Percentiles rank a stretch among this genome's conserved stretches.
Conservation (phyloP, 495 filamentous ascomycete genomes). For the Penicillium cataractarum region DNA sequence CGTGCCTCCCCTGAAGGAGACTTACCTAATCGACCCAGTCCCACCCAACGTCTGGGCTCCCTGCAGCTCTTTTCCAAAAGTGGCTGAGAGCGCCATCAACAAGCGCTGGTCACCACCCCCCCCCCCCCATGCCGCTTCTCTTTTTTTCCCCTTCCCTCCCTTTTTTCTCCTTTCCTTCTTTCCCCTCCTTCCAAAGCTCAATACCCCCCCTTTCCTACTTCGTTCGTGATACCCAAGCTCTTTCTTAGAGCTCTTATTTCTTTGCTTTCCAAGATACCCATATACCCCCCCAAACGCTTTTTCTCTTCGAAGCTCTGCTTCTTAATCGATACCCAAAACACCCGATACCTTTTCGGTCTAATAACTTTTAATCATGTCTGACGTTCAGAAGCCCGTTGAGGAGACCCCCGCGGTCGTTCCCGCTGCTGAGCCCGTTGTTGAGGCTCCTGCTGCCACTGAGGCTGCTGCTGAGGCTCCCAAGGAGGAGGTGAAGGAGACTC, state of each 20-base stretch:
- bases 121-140: constrained; percentile 32
- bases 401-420: constrained; percentile 48
- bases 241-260: constrained; percentile 45
- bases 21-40: constrained; percentile 20
- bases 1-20: constrained; percentile 1
- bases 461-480: constrained; percentile 40
- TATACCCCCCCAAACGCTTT: constrained; percentile 37
- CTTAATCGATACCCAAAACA: constrained; percentile 40
- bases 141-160: constrained; percentile 36
- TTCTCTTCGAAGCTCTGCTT: constrained; percentile 36
- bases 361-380: constrained; percentile 53
- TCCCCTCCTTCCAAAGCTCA: constrained; percentile 29
- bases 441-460: constrained; percentile 41
- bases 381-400: constrained; percentile 53
- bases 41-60: constrained; percentile 37
- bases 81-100: constrained; percentile 32
- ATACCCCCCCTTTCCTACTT: constrained; percentile 36
- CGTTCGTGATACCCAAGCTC: constrained; percentile 54
- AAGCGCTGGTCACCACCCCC: constrained; percentile 21
- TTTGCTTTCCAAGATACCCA: constrained; percentile 44
- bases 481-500: constrained; percentile 41
- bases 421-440: constrained; percentile 40
- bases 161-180: constrained; percentile 32
- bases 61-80: constrained; percentile 47
- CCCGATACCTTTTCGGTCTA: constrained; percentile 29